Evolutionary conservation across 2,329 filamentous ascomycete species (phyloP), one percentile per base, ranked within the genome.

Genomic region (Samsoniella hepiali): DNA sequence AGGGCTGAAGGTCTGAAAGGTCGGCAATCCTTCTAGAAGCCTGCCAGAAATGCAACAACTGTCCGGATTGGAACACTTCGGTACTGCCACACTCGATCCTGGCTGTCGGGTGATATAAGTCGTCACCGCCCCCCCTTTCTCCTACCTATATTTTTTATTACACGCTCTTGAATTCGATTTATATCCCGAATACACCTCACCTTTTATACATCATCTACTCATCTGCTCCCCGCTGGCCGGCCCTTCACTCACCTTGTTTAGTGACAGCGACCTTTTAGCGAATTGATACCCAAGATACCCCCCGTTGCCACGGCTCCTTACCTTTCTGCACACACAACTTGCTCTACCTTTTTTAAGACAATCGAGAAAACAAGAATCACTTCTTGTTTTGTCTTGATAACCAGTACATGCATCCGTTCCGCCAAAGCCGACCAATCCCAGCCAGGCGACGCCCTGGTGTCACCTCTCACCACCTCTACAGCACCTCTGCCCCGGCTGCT

Each of bases 81-180:
- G 49, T 61, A 55, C 58, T 61, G 49, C 58, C 58, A 61, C 58
- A 53, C 58, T 61, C 49, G 45, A 51, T 61, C 40, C 36, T 42
- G n/a, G 40, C 36, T 54, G 38, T 45, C 58, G 31, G 58, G 58
- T 61, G 58, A 61, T 61, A 61, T 61, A 61, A 61, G 58, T 61
- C 36, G 49, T 54, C 50, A 61, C 31, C 49, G 29, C 50, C 56
- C 42, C 58, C 58, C 58, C 31, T 38, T 47, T 31, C 31, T 49
- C n/a, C 42, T 36, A 15, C 29, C 7, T 22, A n/a, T 47, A 10
- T 15, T 47, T 60, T 44, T 47, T 27, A 34, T 27, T 22, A 53
- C 49, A 60, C 36, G 11, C n/a, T 60, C 27, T 44, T 29, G 31
- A 60, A 58, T n/a, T 40, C 32, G 29, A 54, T 32, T 13, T 51